These are phyloP conservation scores for Nannochloropsis gaditana DNA, from an alignment of 108 stramenopile species.

Conservation along the genomic window DNA sequence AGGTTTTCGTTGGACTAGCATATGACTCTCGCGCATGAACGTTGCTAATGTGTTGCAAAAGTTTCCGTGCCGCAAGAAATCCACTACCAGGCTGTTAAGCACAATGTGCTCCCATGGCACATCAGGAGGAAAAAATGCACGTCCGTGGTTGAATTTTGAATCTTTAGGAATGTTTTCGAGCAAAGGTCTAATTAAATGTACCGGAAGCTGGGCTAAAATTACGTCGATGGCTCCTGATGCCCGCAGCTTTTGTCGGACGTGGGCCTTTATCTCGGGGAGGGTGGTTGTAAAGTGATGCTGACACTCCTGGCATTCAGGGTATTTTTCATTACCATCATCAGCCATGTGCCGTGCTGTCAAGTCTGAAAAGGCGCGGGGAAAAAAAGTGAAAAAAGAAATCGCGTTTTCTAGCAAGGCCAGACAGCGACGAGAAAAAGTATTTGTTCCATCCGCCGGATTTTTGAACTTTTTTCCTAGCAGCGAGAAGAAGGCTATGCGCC, in stretches of 20 bases:
- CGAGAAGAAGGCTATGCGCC: too few species aligned
- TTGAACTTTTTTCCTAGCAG: too few species aligned
- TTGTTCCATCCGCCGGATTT: too few species aligned
- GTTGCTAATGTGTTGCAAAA: slow-evolving; percentile 10
- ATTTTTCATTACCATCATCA: too few species aligned
- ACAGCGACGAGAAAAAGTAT: too few species aligned
- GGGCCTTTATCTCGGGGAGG: background rate
- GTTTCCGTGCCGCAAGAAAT: slow-evolving; percentile 8
- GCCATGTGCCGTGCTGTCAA: too few species aligned
- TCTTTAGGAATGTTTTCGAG: background rate
- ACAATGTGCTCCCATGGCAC: background rate
- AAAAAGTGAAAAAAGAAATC: too few species aligned
- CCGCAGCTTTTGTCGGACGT: slow-evolving; percentile 4
- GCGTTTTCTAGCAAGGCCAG: too few species aligned
- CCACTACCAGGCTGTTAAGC: background rate
- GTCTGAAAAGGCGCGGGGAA: too few species aligned
- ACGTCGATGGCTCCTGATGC: background rate
- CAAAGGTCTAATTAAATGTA: background rate
- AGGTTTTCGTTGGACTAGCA: background rate
- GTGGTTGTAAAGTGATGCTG: background rate
- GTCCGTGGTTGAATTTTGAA: background rate
- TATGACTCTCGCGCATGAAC: background rate
- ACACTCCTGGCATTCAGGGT: too few species aligned
- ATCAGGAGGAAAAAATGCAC: background rate
- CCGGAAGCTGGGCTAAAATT: background rate